These are phyloP conservation scores for Mangifera indica DNA, from an alignment of 345 rosid genomes.

Conservation along the genomic window DNA sequence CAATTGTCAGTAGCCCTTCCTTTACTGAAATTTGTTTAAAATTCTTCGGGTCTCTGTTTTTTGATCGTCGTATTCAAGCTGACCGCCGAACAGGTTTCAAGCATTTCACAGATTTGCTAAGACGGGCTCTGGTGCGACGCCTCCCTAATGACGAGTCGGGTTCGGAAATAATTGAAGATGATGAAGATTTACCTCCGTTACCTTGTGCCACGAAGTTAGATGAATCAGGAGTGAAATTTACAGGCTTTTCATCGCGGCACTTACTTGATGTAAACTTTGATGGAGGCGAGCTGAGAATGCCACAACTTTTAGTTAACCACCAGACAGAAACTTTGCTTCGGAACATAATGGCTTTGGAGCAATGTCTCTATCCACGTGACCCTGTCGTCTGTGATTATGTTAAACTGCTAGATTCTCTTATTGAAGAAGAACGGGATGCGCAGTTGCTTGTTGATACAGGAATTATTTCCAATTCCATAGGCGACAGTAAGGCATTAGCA, in stretches of 20 bases:
- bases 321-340: too few relatives aligned
- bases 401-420: too few relatives aligned
- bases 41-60: not conserved
- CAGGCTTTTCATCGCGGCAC: not conserved
- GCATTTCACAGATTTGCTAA: not conserved
- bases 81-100: not conserved
- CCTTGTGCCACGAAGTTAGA: not conserved
- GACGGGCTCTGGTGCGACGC: not conserved
- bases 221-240: not conserved
- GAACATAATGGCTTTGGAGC: too few relatives aligned
- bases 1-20: accelerated
- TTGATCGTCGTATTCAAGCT: not conserved
- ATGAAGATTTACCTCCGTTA: not conserved
- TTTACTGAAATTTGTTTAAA: not conserved
- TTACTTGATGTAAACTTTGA: not conserved
- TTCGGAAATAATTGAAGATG: too few relatives aligned
- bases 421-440: too few relatives aligned
- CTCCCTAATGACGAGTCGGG: too few relatives aligned
- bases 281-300: not conserved
- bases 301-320: not conserved
- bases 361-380: too few relatives aligned
- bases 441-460: too few relatives aligned
- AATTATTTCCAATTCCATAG: too few relatives aligned
- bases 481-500: too few relatives aligned
- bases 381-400: too few relatives aligned